A percentile compares a stretch with the other conserved stretches of the same genome.
Conservation (phyloP, 345 rosid genomes). For the Bruguiera parviflora region DNA sequence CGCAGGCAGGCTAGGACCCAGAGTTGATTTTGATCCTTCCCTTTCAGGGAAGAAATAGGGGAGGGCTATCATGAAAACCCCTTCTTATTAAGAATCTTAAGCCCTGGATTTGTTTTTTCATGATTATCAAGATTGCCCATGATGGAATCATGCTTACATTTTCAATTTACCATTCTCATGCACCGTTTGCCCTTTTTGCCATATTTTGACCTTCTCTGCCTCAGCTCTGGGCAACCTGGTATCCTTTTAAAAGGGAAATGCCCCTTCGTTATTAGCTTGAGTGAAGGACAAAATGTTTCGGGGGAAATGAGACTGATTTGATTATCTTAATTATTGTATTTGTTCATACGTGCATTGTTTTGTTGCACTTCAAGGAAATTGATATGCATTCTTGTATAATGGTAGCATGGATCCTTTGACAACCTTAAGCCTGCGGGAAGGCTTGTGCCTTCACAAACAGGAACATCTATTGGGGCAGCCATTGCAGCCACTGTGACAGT, state of each 20-base stretch:
- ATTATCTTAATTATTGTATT: not conserved
- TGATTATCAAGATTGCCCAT: not conserved
- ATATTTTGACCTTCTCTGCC: too few relatives aligned
- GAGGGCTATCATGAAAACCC: too few relatives aligned
- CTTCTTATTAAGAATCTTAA: not conserved
- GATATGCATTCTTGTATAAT: conserved; percentile 10
- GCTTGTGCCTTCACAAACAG: conserved; percentile 53
- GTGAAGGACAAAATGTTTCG: too few relatives aligned
- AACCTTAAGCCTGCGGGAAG: conserved; percentile 37
- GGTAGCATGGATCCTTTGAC: conserved; percentile 72
- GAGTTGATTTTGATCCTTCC: too few relatives aligned
- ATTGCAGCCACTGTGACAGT: conserved; percentile 72
- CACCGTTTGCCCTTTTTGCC: too few relatives aligned
- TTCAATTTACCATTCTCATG: not conserved
- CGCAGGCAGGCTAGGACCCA: not conserved
- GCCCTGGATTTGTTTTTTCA: not conserved
- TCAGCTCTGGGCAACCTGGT: too few relatives aligned
- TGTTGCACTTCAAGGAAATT: not conserved
- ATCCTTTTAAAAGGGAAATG: too few relatives aligned
- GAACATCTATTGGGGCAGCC: conserved; percentile 91
- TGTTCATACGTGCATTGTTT: conserved; percentile 1
- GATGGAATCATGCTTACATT: not conserved
- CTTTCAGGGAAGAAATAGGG: too few relatives aligned
- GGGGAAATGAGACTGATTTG: too few relatives aligned
- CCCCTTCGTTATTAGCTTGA: too few relatives aligned